These are phyloP conservation scores for Scedosporium dehoogii DNA, from an alignment of 2,329 filamentous ascomycete genomes.

Conservation along the genomic window DNA sequence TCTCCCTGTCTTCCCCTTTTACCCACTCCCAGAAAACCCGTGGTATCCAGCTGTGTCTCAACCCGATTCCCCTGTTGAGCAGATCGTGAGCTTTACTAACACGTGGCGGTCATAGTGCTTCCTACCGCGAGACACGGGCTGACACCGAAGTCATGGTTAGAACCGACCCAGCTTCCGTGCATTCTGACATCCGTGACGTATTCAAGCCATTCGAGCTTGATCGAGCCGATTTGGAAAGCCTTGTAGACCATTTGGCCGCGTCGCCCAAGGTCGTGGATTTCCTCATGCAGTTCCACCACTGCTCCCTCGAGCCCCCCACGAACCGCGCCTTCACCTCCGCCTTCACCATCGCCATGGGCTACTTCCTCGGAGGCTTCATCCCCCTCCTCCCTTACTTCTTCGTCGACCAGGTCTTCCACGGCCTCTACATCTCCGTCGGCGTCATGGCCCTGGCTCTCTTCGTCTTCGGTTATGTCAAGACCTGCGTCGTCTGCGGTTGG, in stretches of 20 bases:
- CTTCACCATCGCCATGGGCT: constrained; percentile 56
- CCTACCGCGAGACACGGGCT: constrained; percentile 11
- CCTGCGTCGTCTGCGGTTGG: constrained; percentile 27
- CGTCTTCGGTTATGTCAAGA: constrained; percentile 57
- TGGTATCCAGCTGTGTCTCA: neutral
- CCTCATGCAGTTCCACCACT: constrained; percentile 36
- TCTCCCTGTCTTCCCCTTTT: neutral
- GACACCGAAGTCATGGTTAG: neutral
- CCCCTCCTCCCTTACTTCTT: constrained; percentile 63
- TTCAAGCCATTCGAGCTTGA: constrained; percentile 40
- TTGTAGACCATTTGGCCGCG: constrained; percentile 35
- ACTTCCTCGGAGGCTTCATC: constrained; percentile 62
- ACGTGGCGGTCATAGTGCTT: constrained; percentile 6
- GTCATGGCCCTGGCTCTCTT: constrained; percentile 53
- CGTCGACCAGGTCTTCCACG: constrained; percentile 31
- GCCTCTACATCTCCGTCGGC: constrained; percentile 47
- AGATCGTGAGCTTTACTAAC: neutral
- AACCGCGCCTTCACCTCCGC: constrained; percentile 44
- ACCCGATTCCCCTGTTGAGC: neutral
- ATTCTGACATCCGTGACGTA: constrained; percentile 38
- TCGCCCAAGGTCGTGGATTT: constrained; percentile 3
- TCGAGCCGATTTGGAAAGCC: constrained; percentile 26
- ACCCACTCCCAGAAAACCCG: neutral
- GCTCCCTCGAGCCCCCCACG: constrained; percentile 23
- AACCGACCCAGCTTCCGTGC: constrained; percentile 28